Conservation (phyloP, 2,329 filamentous ascomycete species). For the Macrophomina tecta region DNA sequence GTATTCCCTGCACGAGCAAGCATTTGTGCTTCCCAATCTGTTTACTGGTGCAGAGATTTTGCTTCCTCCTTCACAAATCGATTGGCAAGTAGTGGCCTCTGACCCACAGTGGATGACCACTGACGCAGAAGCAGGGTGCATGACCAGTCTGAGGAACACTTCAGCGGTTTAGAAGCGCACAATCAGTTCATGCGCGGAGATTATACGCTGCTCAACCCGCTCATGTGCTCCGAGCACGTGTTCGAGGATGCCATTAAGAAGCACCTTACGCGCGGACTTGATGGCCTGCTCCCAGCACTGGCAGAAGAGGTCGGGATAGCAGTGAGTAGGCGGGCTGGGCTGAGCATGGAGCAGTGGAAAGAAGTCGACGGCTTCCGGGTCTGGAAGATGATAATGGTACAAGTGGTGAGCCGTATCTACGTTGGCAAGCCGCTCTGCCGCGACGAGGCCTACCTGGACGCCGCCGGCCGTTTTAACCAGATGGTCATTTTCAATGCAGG, state of each 20-base stretch:
- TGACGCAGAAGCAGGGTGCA: neutral
- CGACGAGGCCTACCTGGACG: neutral
- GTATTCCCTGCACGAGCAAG: neutral
- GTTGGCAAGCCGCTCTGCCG: neutral
- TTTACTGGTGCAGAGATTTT: neutral
- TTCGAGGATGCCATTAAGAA: constrained; percentile 18
- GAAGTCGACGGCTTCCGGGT: neutral
- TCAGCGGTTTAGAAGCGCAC: constrained; percentile 23
- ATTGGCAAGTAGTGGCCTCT: neutral
- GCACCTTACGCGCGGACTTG: constrained; percentile 20
- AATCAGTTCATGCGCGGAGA: constrained; percentile 25
- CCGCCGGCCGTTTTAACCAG: neutral
- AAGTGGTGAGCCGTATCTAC: neutral
- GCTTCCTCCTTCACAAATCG: neutral
- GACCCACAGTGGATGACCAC: too few species aligned
- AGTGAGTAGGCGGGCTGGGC: neutral
- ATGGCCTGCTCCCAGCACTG: constrained; percentile 1
- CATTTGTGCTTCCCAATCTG: neutral
- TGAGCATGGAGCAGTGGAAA: neutral
- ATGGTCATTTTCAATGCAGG: neutral
- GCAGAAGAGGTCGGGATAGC: neutral
- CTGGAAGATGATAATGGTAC: constrained; percentile 3
- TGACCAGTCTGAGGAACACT: constrained; percentile 9
- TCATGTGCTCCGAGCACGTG: constrained; percentile 22
- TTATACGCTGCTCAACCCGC: constrained; percentile 9